Conservation (phyloP, 192 early-diverging fungal genomes). For the Pilobolus umbonatus region DNA sequence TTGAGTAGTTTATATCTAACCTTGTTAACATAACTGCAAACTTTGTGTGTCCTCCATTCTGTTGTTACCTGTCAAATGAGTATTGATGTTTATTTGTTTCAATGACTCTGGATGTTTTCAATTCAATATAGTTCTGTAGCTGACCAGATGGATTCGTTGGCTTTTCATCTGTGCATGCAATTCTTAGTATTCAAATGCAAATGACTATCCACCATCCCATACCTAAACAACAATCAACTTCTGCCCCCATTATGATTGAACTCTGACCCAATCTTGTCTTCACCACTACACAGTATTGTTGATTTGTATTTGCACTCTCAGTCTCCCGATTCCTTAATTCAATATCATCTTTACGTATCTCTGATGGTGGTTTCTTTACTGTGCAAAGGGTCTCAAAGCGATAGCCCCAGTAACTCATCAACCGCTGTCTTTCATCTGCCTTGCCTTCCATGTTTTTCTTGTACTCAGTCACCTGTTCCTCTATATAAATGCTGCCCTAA, state of each 20-base stretch:
- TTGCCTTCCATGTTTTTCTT: slow-evolving; percentile 35
- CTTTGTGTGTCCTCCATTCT: not conserved
- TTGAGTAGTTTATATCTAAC: slow-evolving; percentile 77
- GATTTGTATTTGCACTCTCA: slow-evolving; percentile 69
- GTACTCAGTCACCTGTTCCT: slow-evolving; percentile 57
- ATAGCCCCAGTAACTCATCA: slow-evolving; percentile 88
- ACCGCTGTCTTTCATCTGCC: slow-evolving; percentile 47
- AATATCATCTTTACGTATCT: slow-evolving; percentile 34
- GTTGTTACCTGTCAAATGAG: slow-evolving; percentile 58
- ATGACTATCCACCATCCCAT: slow-evolving; percentile 1
- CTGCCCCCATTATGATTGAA: slow-evolving; percentile 80
- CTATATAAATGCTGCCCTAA: slow-evolving; percentile 60
- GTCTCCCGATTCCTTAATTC: slow-evolving; percentile 38
- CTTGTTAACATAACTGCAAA: not conserved
- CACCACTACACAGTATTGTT: slow-evolving; percentile 88
- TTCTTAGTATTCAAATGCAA: not conserved
- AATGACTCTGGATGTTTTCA: slow-evolving; percentile 80
- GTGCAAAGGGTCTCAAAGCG: slow-evolving; percentile 80
- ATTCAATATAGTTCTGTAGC: slow-evolving; percentile 69
- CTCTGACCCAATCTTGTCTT: slow-evolving; percentile 66
- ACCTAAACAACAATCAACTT: slow-evolving; percentile 82
- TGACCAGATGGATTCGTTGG: slow-evolving; percentile 30
- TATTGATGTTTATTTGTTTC: slow-evolving; percentile 36
- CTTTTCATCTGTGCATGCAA: slow-evolving; percentile 36
- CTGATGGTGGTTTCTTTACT: slow-evolving; percentile 49